Percentiles rank a stretch among this genome's conserved stretches.
Evolutionary conservation across 1,139 yeast species (phyloP).

Genomic region (Hemisphaericaspora xylofermentans): DNA sequence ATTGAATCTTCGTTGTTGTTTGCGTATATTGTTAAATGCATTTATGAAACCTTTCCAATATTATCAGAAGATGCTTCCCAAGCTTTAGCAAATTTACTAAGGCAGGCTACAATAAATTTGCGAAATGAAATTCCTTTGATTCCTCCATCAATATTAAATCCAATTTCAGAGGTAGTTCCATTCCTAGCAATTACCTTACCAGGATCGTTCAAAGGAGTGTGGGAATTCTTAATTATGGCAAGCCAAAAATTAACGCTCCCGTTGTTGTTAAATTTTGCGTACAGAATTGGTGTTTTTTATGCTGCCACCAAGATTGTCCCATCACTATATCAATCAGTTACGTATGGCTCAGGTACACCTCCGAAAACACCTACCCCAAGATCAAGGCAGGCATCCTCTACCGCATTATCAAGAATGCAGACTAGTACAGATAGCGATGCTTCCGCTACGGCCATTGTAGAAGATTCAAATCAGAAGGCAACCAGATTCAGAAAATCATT

Average conservation of each 20-base stretch:
- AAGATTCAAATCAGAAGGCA: constrained; percentile 11
- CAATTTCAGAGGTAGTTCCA: constrained; percentile 44
- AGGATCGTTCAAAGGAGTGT: constrained; percentile 60
- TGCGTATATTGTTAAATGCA: constrained; percentile 88
- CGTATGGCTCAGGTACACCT: constrained; percentile 36
- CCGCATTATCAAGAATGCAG: constrained; percentile 9
- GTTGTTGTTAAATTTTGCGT: constrained; percentile 75
- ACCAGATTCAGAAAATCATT: constrained; percentile 12
- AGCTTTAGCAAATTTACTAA: constrained; percentile 37
- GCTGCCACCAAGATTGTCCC: constrained; percentile 95
- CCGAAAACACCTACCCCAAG: constrained; percentile 28
- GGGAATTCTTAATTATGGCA: constrained; percentile 69
- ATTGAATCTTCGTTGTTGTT: constrained; percentile 82
- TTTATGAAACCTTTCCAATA: constrained; percentile 87
- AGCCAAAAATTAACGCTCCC: constrained; percentile 78
- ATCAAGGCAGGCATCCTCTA: constrained; percentile 15
- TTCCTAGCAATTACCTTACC: constrained; percentile 55
- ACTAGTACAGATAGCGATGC: constrained; percentile 11
- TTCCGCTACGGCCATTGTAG: constrained; percentile 30
- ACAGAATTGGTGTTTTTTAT: constrained; percentile 82
- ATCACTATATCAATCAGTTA: constrained; percentile 50
- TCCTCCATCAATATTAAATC: constrained; percentile 41
- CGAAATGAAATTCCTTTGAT: constrained; percentile 40
- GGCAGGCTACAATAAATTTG: constrained; percentile 38
- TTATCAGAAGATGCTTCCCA: constrained; percentile 54